Conservation (phyloP, 208 protist species). For the Trypanosoma melophagium region DNA sequence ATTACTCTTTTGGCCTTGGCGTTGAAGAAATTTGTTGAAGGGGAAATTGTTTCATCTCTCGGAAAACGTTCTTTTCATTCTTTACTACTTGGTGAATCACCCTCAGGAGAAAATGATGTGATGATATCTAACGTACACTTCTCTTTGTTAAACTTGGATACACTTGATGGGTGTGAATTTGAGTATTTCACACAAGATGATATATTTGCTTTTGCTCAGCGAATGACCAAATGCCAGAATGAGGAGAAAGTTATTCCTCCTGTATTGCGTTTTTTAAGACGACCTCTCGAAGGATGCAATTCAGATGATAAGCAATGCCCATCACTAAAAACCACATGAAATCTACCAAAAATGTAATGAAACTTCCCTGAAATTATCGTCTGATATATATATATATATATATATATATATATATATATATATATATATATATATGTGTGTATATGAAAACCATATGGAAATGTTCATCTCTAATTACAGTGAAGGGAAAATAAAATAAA, state of each 20-base stretch:
- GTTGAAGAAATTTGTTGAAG: slow-evolving; percentile 44
- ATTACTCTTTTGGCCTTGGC: slow-evolving; percentile 38
- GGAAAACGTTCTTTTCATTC: slow-evolving; percentile 45
- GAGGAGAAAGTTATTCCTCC: slow-evolving; percentile 36
- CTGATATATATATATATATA: too few species aligned
- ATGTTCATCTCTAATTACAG: too few species aligned
- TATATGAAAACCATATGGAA: too few species aligned
- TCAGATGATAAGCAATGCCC: too few species aligned
- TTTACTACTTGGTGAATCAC: slow-evolving; percentile 43
- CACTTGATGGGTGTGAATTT: slow-evolving; percentile 41
- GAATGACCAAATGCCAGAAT: slow-evolving; percentile 27
- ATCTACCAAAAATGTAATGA: slow-evolving; percentile 5
- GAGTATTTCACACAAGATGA: slow-evolving; percentile 55
- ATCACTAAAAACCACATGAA: background rate
- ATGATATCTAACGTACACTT: slow-evolving; percentile 40
- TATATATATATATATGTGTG: too few species aligned
- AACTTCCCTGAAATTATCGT: too few species aligned
- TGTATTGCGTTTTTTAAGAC: slow-evolving; percentile 44
- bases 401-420: too few species aligned
- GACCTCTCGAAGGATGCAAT: background rate
- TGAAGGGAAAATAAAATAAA: too few species aligned
- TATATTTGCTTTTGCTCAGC: slow-evolving; percentile 41
- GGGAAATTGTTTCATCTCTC: slow-evolving; percentile 28
- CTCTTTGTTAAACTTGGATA: slow-evolving; percentile 48
- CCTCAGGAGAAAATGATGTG: slow-evolving; percentile 23